These are phyloP conservation scores for Ophiosphaerella narmari DNA, from an alignment of 2,329 filamentous ascomycete species.

Conservation along the genomic window DNA sequence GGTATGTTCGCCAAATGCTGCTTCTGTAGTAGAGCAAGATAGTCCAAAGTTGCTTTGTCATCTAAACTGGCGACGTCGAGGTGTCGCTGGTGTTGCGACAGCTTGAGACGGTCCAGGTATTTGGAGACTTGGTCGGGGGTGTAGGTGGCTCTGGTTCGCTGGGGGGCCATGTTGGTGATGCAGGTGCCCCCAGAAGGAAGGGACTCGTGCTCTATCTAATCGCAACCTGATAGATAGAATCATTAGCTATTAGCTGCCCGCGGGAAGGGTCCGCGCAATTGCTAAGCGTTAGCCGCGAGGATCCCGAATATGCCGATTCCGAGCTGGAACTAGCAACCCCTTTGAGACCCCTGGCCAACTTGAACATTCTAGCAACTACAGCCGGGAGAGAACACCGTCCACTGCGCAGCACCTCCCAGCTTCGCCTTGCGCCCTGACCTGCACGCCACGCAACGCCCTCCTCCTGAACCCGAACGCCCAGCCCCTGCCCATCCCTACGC, in stretches of 20 bases:
- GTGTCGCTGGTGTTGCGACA: conserved; percentile 29
- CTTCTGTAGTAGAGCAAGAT: conserved; percentile 38
- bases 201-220: too few species aligned
- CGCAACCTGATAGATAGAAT: too few species aligned
- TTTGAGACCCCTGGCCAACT: conserved; percentile 4
- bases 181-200: background rate
- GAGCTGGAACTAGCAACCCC: background rate
- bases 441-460: conserved; percentile 2
- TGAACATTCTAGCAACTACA: conserved; percentile 2
- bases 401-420: conserved; percentile 6
- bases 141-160: conserved; percentile 24
- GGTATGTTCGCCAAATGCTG: conserved; percentile 56
- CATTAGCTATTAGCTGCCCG: too few species aligned
- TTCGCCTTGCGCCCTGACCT: background rate
- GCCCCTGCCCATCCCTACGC: conserved; percentile 1
- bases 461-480: conserved; percentile 18
- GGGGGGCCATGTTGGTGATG: conserved; percentile 20
- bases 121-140: conserved; percentile 32
- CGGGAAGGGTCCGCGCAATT: background rate
- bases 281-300: background rate
- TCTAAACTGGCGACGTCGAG: conserved; percentile 28
- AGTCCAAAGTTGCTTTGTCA: conserved; percentile 29
- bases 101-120: conserved; percentile 44
- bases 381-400: conserved; percentile 1
- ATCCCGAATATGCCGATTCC: conserved; percentile 3